Percentiles rank a stretch among this genome's conserved stretches.
phyloP scores from a whole-genome alignment of 164 flowering plant species.

The Vitis riparia region DNA sequence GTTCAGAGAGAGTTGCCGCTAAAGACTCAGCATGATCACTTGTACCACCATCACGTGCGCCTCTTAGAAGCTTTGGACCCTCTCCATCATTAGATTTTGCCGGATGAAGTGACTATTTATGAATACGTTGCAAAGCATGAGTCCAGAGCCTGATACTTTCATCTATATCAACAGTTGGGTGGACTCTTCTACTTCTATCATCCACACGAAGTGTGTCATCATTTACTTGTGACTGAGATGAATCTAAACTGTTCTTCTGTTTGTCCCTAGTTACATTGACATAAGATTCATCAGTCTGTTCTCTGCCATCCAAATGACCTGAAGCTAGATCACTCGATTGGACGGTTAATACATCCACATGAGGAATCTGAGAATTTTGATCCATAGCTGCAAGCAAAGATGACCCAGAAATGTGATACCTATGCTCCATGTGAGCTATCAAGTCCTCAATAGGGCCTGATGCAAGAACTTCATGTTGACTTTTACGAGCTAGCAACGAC shows the following conservation, averaged over 20 bases:
- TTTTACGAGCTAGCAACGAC: conserved; percentile 81
- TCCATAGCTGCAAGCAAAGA: conserved; percentile 98
- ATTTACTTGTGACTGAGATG: conserved; percentile 39
- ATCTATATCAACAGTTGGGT: conserved; percentile 89
- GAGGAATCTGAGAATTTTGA: conserved; percentile 81
- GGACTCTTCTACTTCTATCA: conserved; percentile 83
- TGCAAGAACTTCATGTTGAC: conserved; percentile 99
- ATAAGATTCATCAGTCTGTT: conserved; percentile 50
- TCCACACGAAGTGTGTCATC: conserved; percentile 59
- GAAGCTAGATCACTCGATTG: conserved; percentile 43
- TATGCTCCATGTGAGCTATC: conserved; percentile 98
- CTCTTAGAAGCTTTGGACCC: too few species aligned
- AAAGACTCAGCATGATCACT: too few species aligned
- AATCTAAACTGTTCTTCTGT: conserved; percentile 34
- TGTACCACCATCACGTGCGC: too few species aligned
- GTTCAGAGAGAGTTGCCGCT: too few species aligned
- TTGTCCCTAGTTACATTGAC: conserved; percentile 37
- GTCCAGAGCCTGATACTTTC: conserved; percentile 97
- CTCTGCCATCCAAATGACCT: conserved; percentile 47
- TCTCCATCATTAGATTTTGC: conserved; percentile 23
- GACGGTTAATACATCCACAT: conserved; percentile 44
- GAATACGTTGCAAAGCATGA: conserved; percentile 94
- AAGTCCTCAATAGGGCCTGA: conserved; percentile 99
- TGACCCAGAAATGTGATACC: conserved; percentile 99
- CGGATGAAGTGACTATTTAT: conserved; percentile 81